Percentiles rank a stretch among this genome's conserved stretches.
Conservation (phyloP, 1,139 yeast genomes). For the Candida anutae region DNA sequence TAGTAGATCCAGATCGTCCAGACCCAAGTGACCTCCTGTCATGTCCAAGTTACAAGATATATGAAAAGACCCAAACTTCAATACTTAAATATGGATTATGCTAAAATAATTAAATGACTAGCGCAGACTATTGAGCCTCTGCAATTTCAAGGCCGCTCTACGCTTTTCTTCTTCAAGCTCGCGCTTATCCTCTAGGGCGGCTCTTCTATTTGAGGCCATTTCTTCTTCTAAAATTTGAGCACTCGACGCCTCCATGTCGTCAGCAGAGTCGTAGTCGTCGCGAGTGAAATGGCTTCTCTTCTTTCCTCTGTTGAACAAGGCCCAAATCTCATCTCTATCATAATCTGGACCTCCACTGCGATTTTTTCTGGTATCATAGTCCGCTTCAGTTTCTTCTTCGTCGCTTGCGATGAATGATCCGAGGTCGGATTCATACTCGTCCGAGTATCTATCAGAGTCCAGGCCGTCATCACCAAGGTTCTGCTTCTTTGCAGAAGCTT, state of each 20-base stretch:
- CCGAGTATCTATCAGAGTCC: slow-evolving; percentile 5
- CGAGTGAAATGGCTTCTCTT: slow-evolving; percentile 36
- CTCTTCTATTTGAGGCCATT: slow-evolving; percentile 49
- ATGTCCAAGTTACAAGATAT: no score
- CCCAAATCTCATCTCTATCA: slow-evolving; percentile 85
- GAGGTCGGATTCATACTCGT: slow-evolving; percentile 20
- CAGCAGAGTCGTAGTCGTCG: slow-evolving; percentile 46
- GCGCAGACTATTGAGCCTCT: no score
- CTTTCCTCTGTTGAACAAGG: slow-evolving; percentile 64
- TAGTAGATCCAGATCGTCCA: no score
- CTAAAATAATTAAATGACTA: no score
- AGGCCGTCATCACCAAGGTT: slow-evolving; percentile 2
- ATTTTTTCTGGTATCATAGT: background rate
- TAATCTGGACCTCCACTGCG: slow-evolving; percentile 31
- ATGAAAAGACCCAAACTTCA: no score
- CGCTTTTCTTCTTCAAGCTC: slow-evolving; percentile 49
- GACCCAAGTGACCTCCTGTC: no score
- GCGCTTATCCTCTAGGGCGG: slow-evolving; percentile 55
- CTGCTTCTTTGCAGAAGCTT: background rate
- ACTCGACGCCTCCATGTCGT: slow-evolving; percentile 94
- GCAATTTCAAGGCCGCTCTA: slow-evolving; percentile 24
- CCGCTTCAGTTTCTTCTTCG: slow-evolving; percentile 37
- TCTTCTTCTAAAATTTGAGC: slow-evolving; percentile 82
- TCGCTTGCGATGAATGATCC: slow-evolving; percentile 52
- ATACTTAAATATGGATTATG: no score